phyloP scores from a whole-genome alignment of 768 basidiomycete species.

The Amanita thiersii region DNA sequence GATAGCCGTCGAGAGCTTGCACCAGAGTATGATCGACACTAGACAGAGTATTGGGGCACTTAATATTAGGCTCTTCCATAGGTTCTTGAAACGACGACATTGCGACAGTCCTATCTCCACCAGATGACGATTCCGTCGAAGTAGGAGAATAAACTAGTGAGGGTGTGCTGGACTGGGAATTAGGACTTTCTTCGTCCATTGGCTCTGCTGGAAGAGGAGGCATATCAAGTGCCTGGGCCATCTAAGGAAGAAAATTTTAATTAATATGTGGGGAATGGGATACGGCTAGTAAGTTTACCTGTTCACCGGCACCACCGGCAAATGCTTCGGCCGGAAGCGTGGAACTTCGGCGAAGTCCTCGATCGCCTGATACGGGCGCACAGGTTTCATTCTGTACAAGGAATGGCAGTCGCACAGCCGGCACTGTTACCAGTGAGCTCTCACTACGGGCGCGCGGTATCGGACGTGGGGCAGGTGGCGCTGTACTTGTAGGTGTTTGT shows the following conservation, averaged over 20 bases:
- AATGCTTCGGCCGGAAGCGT: slow-evolving; percentile 33
- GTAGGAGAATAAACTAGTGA: slow-evolving; percentile 52
- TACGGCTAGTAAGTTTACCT: neutral
- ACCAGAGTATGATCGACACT: neutral
- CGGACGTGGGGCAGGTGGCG: slow-evolving; percentile 7
- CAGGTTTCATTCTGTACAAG: slow-evolving; percentile 11
- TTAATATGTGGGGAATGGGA: neutral
- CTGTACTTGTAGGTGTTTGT: slow-evolving; percentile 11
- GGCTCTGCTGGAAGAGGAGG: neutral
- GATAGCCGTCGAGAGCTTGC: neutral
- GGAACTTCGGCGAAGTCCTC: slow-evolving; percentile 29
- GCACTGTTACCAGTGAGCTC: slow-evolving; percentile 15
- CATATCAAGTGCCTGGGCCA: neutral
- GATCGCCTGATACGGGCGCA: neutral
- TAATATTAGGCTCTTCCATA: neutral
- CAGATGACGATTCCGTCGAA: slow-evolving; percentile 47
- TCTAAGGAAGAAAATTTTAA: neutral
- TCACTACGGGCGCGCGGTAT: slow-evolving; percentile 4
- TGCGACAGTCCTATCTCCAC: slow-evolving; percentile 49
- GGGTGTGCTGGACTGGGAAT: slow-evolving; percentile 40
- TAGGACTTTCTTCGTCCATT: slow-evolving; percentile 23
- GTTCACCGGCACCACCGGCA: no score
- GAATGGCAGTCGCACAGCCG: slow-evolving; percentile 18
- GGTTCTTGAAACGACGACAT: slow-evolving; percentile 43
- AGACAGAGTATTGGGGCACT: slow-evolving; percentile 2